Evolutionary conservation across 164 flowering plant species (phyloP).

Genomic region (Malania oleifera): DNA sequence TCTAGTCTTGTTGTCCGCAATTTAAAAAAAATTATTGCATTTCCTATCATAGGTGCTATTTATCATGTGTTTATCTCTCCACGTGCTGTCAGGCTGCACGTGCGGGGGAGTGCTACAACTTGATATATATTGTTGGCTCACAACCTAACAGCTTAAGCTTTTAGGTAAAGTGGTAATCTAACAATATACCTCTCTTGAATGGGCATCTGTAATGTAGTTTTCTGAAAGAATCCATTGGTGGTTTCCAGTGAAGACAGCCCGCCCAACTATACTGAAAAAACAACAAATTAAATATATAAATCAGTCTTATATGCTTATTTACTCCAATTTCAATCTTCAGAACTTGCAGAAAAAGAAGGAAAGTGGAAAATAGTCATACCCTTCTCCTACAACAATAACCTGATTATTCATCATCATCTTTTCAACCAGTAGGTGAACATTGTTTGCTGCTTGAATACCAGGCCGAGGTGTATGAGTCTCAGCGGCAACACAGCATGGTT

Average conservation of each 20-base stretch:
- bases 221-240: slow-evolving; percentile 63
- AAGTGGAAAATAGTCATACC: slow-evolving; percentile 37
- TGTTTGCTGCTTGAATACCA: slow-evolving; percentile 27
- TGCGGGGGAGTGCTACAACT: too few relatives aligned
- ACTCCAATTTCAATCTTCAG: neutral
- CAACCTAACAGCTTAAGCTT: too few relatives aligned
- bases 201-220: slow-evolving; percentile 20
- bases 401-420: slow-evolving; percentile 63
- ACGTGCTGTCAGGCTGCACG: too few relatives aligned
- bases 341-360: neutral
- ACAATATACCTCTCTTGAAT: slow-evolving; percentile 49
- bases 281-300: neutral
- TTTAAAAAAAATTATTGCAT: too few relatives aligned
- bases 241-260: slow-evolving; percentile 58
- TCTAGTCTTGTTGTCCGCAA: too few relatives aligned
- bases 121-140: too few relatives aligned
- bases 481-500: slow-evolving; percentile 24
- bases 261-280: slow-evolving; percentile 60
- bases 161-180: too few relatives aligned
- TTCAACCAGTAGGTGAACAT: slow-evolving; percentile 38
- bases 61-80: too few relatives aligned
- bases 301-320: neutral
- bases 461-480: slow-evolving; percentile 23
- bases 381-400: slow-evolving; percentile 71
- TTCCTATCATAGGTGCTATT: too few relatives aligned